A percentile compares a stretch with the other conserved stretches of the same genome.
Conservation (phyloP, 116 monocot genomes). For the Trichopus zeylanicus region DNA sequence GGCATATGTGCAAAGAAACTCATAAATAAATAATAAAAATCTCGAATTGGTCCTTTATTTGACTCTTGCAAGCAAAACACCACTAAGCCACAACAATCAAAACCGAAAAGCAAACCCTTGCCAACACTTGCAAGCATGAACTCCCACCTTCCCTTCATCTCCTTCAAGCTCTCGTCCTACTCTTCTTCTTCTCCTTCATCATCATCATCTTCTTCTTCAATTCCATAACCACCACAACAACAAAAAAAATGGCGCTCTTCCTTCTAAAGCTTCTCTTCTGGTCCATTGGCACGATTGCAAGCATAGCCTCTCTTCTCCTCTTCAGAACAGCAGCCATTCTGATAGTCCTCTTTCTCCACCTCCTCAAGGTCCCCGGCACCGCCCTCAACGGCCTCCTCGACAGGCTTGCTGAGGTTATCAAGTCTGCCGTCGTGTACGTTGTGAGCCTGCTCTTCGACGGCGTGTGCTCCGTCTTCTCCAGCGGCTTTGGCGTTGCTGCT, state of each 20-base stretch:
- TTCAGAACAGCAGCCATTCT: conserved; percentile 12
- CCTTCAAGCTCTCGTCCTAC: background rate
- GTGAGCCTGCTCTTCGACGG: background rate
- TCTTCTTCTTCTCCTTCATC: background rate
- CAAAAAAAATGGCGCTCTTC: conserved; percentile 1
- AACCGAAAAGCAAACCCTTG: background rate
- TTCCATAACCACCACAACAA: too few relatives aligned
- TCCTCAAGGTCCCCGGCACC: background rate
- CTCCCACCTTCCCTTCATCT: background rate
- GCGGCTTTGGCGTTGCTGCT: background rate
- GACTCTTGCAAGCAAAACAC: too few relatives aligned
- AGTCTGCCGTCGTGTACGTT: background rate
- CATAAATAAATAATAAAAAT: too few relatives aligned
- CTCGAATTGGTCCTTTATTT: too few relatives aligned
- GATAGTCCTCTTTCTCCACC: conserved; percentile 4
- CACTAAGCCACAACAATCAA: too few relatives aligned
- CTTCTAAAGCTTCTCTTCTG: conserved; percentile 18
- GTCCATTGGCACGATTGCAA: conserved; percentile 1
- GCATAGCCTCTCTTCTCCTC: conserved; percentile 9
- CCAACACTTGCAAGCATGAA: conserved; percentile 1
- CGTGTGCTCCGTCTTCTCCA: background rate
- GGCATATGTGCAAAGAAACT: too few relatives aligned
- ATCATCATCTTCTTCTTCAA: background rate
- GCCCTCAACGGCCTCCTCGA: conserved; percentile 12
- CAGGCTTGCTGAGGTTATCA: background rate